Conservation (phyloP, 2,329 filamentous ascomycete species). For the Pseudophaeomoniella oleicola region DNA sequence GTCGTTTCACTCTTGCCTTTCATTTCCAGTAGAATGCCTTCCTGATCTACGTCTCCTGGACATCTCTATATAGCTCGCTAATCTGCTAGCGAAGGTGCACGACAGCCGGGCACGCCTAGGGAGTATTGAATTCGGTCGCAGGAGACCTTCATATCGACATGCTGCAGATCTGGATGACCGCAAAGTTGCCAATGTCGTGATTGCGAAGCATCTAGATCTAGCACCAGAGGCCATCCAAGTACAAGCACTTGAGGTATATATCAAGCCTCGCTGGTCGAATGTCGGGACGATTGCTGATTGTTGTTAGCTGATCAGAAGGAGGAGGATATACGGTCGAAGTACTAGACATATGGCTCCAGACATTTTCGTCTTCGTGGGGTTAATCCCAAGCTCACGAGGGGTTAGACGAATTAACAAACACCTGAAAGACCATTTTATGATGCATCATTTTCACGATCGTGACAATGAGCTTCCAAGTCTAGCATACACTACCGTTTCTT, state of each 20-base stretch:
- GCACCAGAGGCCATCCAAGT: slow-evolving; percentile 68
- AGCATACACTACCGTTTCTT: slow-evolving; percentile 15
- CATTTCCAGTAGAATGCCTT: no score
- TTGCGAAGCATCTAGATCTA: slow-evolving; percentile 65
- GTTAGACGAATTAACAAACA: slow-evolving; percentile 23
- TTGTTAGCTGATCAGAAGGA: slow-evolving; percentile 62
- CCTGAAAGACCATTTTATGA: slow-evolving; percentile 16
- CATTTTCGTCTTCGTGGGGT: slow-evolving; percentile 64
- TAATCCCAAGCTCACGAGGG: slow-evolving; percentile 35
- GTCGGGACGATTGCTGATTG: slow-evolving; percentile 6
- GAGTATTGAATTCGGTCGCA: background rate
- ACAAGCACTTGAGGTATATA: slow-evolving; percentile 48
- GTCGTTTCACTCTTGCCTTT: no score
- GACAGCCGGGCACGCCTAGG: background rate
- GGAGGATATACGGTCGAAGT: slow-evolving; percentile 61
- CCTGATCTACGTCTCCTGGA: no score
- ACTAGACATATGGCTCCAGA: slow-evolving; percentile 61
- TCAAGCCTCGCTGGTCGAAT: background rate
- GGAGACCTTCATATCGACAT: background rate
- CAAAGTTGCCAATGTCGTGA: slow-evolving; percentile 64
- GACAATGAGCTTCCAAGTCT: slow-evolving; percentile 36
- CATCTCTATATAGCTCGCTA: no score
- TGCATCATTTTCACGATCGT: background rate
- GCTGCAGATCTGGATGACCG: slow-evolving; percentile 27
- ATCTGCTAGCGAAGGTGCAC: background rate